Base-by-base conservation (phyloP, 352 stramenopile genomes). In the Aphanomyces invadans region DNA sequence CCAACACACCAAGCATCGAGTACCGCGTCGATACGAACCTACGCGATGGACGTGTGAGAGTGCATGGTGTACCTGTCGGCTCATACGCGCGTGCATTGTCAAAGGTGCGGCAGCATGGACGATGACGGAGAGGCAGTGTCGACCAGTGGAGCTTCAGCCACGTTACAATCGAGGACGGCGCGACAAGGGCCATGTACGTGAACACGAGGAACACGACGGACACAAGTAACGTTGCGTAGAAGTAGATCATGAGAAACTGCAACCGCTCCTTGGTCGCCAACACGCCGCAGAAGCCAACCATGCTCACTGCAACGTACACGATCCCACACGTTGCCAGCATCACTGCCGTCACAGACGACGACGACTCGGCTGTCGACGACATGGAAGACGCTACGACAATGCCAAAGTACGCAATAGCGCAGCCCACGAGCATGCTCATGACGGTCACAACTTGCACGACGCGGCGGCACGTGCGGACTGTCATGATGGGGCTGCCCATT, bases 61-160 rank as follows among this genome's bases (percentile, higher is more conserved):
- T 26, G 26, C 31, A 52, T 59, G 12, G 33, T 42, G 46, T 42
- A 21, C n/a, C 25, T 12, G n/a, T 45, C 2, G 36, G 38, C 32
- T 28, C 46, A 60, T 86, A 87, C 7, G 68, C 28, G 12, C 79
- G 73, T 1, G 81, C 71, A 17, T 73, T 55, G 45, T 76, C 78
- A 72, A 86, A 94, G 11, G 78, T 78, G 21, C 52, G 44, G 60
- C 85, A 94, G 61, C 82, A 91, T 0, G 70, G 45, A 11, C 78
- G 70, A 23, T 76, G 74, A 7, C 71, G 67, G 36, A 92, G 70
- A 7, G 84, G 70, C 38, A 70, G 31, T 15, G 69, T 56, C 28
- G 70, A 73, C 85, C 85, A 92, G 70, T 91, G 80, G 62, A 83
- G 81, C 62, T 92, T 90, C 49, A 94, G 69, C 81, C 81, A 93